Evolutionary conservation across 2,329 filamentous ascomycete species (phyloP).

Genomic region (Pyrenophora teres): DNA sequence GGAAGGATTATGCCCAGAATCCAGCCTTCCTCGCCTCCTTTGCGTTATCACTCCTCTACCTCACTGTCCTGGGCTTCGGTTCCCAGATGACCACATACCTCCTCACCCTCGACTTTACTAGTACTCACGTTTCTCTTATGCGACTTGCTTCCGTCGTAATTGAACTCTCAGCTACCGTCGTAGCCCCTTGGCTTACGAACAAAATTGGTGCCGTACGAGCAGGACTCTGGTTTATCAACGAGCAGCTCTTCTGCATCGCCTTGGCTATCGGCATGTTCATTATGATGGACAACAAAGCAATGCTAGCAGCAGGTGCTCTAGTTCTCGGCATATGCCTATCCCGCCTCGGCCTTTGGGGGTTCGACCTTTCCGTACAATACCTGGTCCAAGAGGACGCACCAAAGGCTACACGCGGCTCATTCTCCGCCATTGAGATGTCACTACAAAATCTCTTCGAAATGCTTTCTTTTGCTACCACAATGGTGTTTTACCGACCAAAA

Average conservation of each 20-base stretch:
- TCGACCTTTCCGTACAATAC: constrained; percentile 54
- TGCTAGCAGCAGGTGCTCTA: constrained; percentile 36
- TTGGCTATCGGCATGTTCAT: constrained; percentile 44
- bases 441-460: constrained; percentile 74
- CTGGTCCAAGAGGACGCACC: constrained; percentile 54
- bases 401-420: constrained; percentile 60
- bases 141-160: constrained; percentile 59
- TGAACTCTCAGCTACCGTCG: constrained; percentile 66
- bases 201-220: constrained; percentile 60
- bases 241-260: constrained; percentile 64
- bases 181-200: constrained; percentile 61
- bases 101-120: constrained; percentile 58
- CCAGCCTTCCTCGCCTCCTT: constrained; percentile 65
- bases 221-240: constrained; percentile 72
- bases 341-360: constrained; percentile 54
- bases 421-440: constrained; percentile 70
- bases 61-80: constrained; percentile 52
- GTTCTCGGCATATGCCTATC: constrained; percentile 49
- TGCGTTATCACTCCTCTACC: constrained; percentile 63
- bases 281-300: constrained; percentile 14
- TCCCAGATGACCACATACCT: constrained; percentile 70
- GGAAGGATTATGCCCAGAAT: constrained; percentile 57
- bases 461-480: constrained; percentile 67
- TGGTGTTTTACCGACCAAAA: constrained; percentile 65
- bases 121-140: constrained; percentile 59